phyloP scores from a whole-genome alignment of 139 green algal genomes.

The Microglena sp. region DNA sequence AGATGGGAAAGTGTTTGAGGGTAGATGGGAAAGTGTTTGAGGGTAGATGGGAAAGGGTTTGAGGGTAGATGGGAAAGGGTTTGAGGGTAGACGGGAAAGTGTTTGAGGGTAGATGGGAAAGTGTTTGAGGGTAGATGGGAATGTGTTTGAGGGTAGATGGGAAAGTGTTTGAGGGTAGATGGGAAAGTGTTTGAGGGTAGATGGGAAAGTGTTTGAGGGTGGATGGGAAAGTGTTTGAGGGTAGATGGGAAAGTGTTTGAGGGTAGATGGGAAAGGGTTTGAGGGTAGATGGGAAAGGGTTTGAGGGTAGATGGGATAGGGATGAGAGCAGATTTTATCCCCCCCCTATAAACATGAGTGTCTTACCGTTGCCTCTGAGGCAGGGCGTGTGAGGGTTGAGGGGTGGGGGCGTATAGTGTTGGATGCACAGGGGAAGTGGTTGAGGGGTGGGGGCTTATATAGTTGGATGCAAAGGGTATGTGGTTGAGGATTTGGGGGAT shows the following conservation, averaged over 20 bases:
- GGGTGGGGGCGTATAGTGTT: not conserved
- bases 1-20: not conserved
- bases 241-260: not conserved
- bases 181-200: too few species aligned
- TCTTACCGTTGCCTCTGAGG: constrained; percentile 16
- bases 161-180: not conserved
- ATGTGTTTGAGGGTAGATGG: not conserved
- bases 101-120: not conserved
- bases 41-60: too few species aligned
- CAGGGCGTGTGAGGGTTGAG: constrained; percentile 8
- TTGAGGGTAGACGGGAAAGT: not conserved
- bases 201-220: not conserved
- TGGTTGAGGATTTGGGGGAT: not conserved
- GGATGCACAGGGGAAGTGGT: not conserved
- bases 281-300: not conserved
- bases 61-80: too few species aligned
- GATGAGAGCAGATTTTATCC: too few species aligned
- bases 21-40: not conserved
- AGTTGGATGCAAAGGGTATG: not conserved
- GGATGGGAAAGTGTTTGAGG: not conserved
- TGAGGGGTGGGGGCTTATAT: not conserved
- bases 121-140: not conserved
- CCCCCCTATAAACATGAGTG: not conserved
- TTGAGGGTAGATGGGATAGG: not conserved
- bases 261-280: not conserved